A percentile compares a stretch with the other conserved stretches of the same genome.
phyloP scores from a whole-genome alignment of 495 filamentous ascomycete genomes.

The Daldinia loculata region DNA sequence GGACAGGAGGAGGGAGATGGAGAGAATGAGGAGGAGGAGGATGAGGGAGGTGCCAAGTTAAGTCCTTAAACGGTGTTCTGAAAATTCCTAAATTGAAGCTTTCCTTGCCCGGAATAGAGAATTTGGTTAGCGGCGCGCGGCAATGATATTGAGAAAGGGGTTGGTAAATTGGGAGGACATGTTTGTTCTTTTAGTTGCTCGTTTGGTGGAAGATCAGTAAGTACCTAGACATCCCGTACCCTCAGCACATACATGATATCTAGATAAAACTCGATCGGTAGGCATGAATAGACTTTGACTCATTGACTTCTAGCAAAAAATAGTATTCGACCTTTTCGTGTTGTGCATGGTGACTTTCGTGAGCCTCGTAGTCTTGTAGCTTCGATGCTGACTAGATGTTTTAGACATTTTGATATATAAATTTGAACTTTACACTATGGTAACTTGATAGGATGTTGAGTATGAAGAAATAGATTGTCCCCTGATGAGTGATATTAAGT shows the following conservation, averaged over 20 bases:
- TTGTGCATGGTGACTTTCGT: no score
- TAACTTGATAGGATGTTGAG: no score
- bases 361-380: no score
- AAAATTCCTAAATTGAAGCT: background rate
- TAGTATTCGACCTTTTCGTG: no score
- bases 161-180: background rate
- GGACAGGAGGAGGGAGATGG: background rate
- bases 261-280: background rate
- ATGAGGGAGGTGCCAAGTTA: background rate
- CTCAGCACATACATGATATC: background rate
- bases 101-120: background rate
- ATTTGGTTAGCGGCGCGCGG: background rate
- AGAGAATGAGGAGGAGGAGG: background rate
- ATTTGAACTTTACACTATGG: no score
- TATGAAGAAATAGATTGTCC: no score
- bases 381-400: no score
- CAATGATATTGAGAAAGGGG: background rate
- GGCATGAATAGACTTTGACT: background rate
- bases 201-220: background rate
- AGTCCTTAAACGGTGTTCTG: background rate
- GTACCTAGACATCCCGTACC: background rate
- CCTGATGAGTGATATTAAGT: no score
- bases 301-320: background rate
- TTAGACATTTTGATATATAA: no score
- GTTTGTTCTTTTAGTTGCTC: background rate